Base-by-base conservation (phyloP, 2,329 filamentous ascomycete species). In the Hypoxylon sp. region DNA sequence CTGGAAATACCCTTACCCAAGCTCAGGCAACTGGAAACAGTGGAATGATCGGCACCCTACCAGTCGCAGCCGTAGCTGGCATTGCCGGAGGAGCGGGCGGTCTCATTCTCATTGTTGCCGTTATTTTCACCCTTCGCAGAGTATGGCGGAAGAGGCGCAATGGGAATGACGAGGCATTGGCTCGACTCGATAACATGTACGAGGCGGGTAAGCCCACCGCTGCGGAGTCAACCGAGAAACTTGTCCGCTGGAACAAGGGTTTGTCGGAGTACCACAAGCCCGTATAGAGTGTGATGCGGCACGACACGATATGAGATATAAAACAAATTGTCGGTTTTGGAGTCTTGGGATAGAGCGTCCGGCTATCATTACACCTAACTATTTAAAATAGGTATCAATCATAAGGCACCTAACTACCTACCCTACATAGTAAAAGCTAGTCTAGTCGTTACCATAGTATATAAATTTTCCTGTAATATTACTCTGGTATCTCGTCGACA, bases 221-320 rank as follows among this genome's bases (percentile, higher is more conserved):
- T n/a, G 43, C 57, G 32, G 67, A 69, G 36, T 74, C 74, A 3
- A 74, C 64, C 11, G 74, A 75, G 13, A 71, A 63, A 50, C 63
- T 74, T n/a, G 71, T 72, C 21, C 74, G 75, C 45, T 78, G 77
- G 77, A 76, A 77, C 50, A 74, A 69, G 57, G 75, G 75, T 13
- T 51, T 78, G 41, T 76, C 76, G 25, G 64, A 70, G 36, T 77
- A 70, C 36, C 76, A 78, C 58, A 59, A 60, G 21, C 74, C 74
- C 4, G 23, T 77, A 77, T 65, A 67, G 74, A 51, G 75, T 77
- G 74, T 77, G 55, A 73, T 68, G 10, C 17, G 41, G 28, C 34
- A 19, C 28, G 14, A 45, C 14, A 23, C 9, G n/a, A 48, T 19
- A 19, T 10, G 6, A 28, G 32, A 48, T 28, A 51, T 10, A 38